Evolutionary conservation across 768 basidiomycete species (phyloP).

Genomic region (Rhodotorula kratochvilovae): DNA sequence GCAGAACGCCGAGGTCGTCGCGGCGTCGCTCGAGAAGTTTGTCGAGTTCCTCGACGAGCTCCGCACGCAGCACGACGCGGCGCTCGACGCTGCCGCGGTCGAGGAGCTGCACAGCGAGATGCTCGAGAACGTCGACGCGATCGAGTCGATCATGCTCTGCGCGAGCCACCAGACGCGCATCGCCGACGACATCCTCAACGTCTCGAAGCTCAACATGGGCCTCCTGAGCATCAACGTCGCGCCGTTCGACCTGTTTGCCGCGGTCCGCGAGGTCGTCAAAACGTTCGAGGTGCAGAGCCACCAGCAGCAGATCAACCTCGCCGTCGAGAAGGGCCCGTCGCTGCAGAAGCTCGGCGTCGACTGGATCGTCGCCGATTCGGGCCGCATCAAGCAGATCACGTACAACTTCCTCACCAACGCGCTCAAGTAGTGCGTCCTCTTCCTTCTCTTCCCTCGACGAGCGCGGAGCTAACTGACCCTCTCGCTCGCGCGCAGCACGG

Average conservation of each 20-base stretch:
- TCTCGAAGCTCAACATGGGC: slow-evolving; percentile 31
- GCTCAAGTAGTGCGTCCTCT: slow-evolving; percentile 3
- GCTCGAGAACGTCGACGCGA: slow-evolving; percentile 29
- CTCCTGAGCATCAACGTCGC: slow-evolving; percentile 17
- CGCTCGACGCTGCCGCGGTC: neutral
- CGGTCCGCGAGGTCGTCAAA: slow-evolving; percentile 15
- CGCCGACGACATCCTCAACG: slow-evolving; percentile 37
- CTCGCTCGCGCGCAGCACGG: neutral
- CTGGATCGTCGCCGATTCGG: slow-evolving; percentile 15
- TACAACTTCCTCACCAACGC: slow-evolving; percentile 29
- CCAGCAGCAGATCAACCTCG: slow-evolving; percentile 25
- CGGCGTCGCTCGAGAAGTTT: slow-evolving; percentile 16
- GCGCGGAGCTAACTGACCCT: too few relatives aligned
- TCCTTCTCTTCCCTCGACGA: too few relatives aligned
- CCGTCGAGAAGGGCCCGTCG: slow-evolving; percentile 3
- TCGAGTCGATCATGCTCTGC: slow-evolving; percentile 31
- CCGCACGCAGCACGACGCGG: neutral
- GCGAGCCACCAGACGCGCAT: slow-evolving; percentile 33
- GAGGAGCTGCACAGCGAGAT: slow-evolving; percentile 21
- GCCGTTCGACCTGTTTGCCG: slow-evolving; percentile 21
- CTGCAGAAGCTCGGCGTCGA: slow-evolving; percentile 7
- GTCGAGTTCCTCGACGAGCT: slow-evolving; percentile 24
- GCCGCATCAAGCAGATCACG: slow-evolving; percentile 22
- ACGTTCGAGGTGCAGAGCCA: slow-evolving; percentile 21
- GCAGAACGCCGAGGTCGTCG: slow-evolving; percentile 37